These are phyloP conservation scores for Silene vulgaris DNA, from an alignment of 179 eudicot genomes.

Conservation along the genomic window DNA sequence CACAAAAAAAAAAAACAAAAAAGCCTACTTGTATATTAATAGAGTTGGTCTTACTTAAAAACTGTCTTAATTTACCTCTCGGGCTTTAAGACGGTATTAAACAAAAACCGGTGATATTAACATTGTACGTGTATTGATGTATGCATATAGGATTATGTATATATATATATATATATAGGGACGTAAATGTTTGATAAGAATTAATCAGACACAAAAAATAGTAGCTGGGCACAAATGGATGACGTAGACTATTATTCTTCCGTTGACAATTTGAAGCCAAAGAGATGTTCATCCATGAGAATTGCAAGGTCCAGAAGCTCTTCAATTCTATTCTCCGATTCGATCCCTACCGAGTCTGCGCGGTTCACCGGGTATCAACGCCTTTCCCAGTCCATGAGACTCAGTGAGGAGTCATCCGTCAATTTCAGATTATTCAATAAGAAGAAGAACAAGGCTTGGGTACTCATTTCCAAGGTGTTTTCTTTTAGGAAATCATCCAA, in stretches of 20 bases:
- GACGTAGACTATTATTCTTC: constrained; percentile 10
- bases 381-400: constrained; percentile 27
- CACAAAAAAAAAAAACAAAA: too few species aligned
- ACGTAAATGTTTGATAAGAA: not conserved
- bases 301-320: constrained; percentile 27
- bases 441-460: constrained; percentile 22
- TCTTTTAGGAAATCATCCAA: constrained; percentile 17
- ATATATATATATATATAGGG: too few species aligned
- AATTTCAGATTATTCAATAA: not conserved
- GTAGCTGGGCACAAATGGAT: constrained; percentile 4
- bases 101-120: too few species aligned
- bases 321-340: constrained; percentile 21
- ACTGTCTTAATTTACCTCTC: too few species aligned
- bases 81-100: too few species aligned
- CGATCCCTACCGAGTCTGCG: constrained; percentile 25
- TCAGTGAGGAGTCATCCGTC: not conserved
- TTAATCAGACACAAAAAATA: not conserved
- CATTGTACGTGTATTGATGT: too few species aligned
- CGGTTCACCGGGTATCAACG: constrained; percentile 26
- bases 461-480: constrained; percentile 21
- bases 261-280: constrained; percentile 13
- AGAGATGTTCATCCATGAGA: constrained; percentile 28
- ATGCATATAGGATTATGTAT: too few species aligned
- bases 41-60: too few species aligned
- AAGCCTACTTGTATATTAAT: too few species aligned